Conservation (phyloP, 1,284 basidiomycete genomes). For the Pholiota adiposa region DNA sequence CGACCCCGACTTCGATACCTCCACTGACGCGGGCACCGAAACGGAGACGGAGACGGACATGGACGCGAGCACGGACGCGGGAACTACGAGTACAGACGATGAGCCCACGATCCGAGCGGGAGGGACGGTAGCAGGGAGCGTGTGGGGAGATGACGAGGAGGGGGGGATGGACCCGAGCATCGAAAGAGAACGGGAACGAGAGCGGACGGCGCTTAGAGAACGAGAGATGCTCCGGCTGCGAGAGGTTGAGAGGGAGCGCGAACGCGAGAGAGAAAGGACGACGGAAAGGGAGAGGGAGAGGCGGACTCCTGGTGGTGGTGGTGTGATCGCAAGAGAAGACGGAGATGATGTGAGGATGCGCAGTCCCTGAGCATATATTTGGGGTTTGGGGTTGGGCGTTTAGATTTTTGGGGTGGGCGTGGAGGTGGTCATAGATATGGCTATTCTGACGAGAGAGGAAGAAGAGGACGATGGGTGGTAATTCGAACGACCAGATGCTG, state of each 20-base stretch:
- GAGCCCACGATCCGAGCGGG: conserved; percentile 73
- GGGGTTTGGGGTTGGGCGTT: background rate
- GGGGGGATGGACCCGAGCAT: too few relatives aligned
- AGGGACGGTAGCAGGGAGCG: conserved; percentile 32
- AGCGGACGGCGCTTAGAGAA: background rate
- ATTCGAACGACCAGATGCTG: too few relatives aligned
- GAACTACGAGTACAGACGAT: conserved; percentile 61
- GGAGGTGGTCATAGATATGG: background rate
- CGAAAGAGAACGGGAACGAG: background rate
- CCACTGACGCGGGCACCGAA: conserved; percentile 44
- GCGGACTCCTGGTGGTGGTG: background rate
- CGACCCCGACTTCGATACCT: conserved; percentile 1
- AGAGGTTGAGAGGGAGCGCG: background rate
- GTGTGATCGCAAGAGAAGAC: background rate
- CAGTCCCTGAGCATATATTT: background rate
- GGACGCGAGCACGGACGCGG: conserved; percentile 47
- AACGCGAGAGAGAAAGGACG: background rate
- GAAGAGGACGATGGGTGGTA: too few relatives aligned
- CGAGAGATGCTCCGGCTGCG: background rate
- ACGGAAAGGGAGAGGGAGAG: background rate
- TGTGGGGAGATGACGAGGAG: conserved; percentile 29
- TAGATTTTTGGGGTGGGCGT: background rate
- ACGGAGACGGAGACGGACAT: conserved; percentile 54
- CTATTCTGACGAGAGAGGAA: too few relatives aligned
- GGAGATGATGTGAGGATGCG: background rate